Evolutionary conservation across 1,284 basidiomycete genomes (phyloP), one percentile per base, ranked within the genome.

Genomic region (Malassezia brasiliensis): DNA sequence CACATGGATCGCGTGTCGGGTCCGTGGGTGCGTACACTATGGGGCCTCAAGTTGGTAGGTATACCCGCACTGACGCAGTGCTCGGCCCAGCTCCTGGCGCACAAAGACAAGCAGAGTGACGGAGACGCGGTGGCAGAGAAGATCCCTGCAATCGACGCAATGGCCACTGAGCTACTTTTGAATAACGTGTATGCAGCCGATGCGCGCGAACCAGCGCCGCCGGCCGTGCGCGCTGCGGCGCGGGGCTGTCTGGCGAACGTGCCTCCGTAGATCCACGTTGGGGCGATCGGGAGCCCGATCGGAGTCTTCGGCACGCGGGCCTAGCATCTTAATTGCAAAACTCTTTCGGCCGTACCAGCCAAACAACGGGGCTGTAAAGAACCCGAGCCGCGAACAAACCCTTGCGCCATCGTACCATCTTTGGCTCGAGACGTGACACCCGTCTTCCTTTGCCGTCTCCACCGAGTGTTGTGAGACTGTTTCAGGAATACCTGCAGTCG

Each of bases 21-120:
- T 0, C 69, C 70, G 0, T 70, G 67, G 66, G 31, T 68, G 3
- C 60, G 72, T 5, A 62, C 72, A 1, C 47, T 72, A 20, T 74
- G 69, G 69, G 72, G 72, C 3, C 56, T 69, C 9, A 74, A 74
- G 50, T 37, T 65, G 50, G 70, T 71, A 52, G 47, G 62, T 60
- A 2, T 15, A 11, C 1, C 3, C 30, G 15, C n/a, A 19, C 28
- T 41, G 7, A 35, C 1, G 8, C 17, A 52, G 50, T 61, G 56
- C 42, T 17, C 60, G 5, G 17, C 53, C 6, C 46, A 53, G 31
- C 50, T 53, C 19, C 30, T 30, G 20, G 35, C 40, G 2, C 28
- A 22, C 10, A 39, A 15, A 15, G 30, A 38, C 4, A 48, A 56
- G 28, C 30, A 19, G 6, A 8, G 17, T 3, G 48, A 53, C 17